Base-by-base conservation (phyloP, 2,329 filamentous ascomycete species). In the Mycosphaerella sp. region DNA sequence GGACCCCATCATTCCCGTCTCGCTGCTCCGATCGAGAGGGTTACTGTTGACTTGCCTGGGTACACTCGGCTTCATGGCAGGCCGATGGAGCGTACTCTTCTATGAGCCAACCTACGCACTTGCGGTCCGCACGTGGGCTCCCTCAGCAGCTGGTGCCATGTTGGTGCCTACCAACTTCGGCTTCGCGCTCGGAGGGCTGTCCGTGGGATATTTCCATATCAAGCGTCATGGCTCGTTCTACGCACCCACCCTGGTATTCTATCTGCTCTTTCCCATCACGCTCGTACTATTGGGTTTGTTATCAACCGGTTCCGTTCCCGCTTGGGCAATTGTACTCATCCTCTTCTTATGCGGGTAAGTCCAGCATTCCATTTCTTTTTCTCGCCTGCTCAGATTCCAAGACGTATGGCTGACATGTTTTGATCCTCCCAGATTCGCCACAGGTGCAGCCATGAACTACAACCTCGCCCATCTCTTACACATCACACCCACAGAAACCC, bases 131-230 rank as follows among this genome's bases (percentile, higher is more conserved):
- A 81, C 81, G 52, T 86, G 86, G 73, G 72, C 78, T 0, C 85
- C 87, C 0, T 84, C 86, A 1, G 74, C 81, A 1, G 85, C 87
- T 2, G 89, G 89, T 2, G 79, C 85, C 3, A 84, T 92, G 36
- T 78, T 95, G 6, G 81, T 95, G 45, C 88, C 89, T 0, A 93
- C 89, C 0, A 95, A 95, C 69, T 67, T 82, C 5, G 89, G 88
- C 1, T 95, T 95, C 64, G 88, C 83, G 0, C 62, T 80, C 2
- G 89, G 89, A 23, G 87, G 88, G 0, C 71, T 95, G 0, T 60
- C 88, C 4, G 84, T 86, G 11, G 89, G 89, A 7, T 82, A 80
- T 70, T 72, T 93, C 12, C 89, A 95, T 67, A 85, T 95, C 62
- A 82, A 82, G 17, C 82, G 85, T 17, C 74, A 78, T 1, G 85